Evolutionary conservation across 2,329 filamentous ascomycete species (phyloP).

Genomic region (Tolypocladium cylindrosporum): DNA sequence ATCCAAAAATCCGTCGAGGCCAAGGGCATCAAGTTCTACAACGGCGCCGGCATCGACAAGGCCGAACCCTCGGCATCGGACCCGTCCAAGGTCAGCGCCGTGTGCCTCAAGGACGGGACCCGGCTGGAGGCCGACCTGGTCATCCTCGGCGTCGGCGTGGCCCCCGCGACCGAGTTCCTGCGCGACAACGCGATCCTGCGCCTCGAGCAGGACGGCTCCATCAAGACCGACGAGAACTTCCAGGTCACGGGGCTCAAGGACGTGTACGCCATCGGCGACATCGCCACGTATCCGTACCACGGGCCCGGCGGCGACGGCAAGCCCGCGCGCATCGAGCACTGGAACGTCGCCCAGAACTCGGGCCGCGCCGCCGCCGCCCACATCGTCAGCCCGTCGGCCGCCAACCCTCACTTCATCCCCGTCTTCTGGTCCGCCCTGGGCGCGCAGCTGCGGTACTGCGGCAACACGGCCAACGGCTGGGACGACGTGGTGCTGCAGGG

Average conservation of each 20-base stretch:
- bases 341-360: slow-evolving; percentile 94
- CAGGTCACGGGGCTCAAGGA: slow-evolving; percentile 65
- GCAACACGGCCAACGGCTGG: slow-evolving; percentile 70
- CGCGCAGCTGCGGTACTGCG: slow-evolving; percentile 84
- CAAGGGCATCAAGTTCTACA: slow-evolving; percentile 80
- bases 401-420: slow-evolving; percentile 69
- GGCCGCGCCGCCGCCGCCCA: slow-evolving; percentile 70
- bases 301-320: slow-evolving; percentile 73
- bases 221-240: slow-evolving; percentile 73
- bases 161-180: slow-evolving; percentile 76
- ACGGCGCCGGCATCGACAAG: slow-evolving; percentile 73
- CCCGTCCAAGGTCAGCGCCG: slow-evolving; percentile 63
- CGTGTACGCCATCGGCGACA: slow-evolving; percentile 90
- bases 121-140: slow-evolving; percentile 79
- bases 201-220: slow-evolving; percentile 75
- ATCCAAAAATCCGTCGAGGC: slow-evolving; percentile 73
- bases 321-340: slow-evolving; percentile 83
- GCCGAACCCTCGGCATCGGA: slow-evolving; percentile 62
- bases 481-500: slow-evolving; percentile 80
- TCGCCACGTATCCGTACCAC: slow-evolving; percentile 88
- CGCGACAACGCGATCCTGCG: slow-evolving; percentile 58
- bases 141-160: slow-evolving; percentile 82
- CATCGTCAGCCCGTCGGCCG: slow-evolving; percentile 54
- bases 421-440: slow-evolving; percentile 96
- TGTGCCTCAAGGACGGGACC: slow-evolving; percentile 79